A percentile compares a stretch with the other conserved stretches of the same genome.
Evolutionary conservation across 306 rosid genomes (phyloP).

Genomic region (Sicyos edulis): DNA sequence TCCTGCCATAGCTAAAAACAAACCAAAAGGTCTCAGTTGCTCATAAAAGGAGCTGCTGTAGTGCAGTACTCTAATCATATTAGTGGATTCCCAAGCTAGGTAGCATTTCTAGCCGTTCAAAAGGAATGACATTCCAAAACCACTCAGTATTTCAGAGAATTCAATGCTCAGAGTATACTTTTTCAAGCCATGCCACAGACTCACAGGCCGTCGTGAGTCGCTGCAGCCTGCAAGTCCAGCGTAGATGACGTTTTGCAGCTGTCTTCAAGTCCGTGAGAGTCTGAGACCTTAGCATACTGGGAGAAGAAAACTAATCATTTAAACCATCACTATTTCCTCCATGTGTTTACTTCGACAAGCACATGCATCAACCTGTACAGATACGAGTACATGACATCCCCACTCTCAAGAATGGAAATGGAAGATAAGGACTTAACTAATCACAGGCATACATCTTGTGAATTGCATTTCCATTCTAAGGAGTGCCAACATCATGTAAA

Average conservation of each 20-base stretch:
- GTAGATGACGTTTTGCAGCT: constrained; percentile 1
- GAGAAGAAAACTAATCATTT: neutral
- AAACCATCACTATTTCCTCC: neutral
- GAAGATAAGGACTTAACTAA: constrained; percentile 1
- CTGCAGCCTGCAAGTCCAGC: neutral
- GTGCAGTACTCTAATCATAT: neutral
- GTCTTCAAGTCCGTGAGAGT: neutral
- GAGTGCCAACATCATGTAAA: constrained; percentile 40
- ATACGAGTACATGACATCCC: neutral
- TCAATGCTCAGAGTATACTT: neutral
- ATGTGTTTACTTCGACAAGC: neutral
- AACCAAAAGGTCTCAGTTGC: neutral
- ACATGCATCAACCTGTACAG: constrained; percentile 4
- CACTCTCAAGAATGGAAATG: constrained; percentile 13
- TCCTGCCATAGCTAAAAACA: neutral
- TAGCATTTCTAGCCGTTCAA: neutral
- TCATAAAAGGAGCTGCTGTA: neutral
- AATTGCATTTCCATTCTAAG: constrained; percentile 43
- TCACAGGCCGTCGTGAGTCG: neutral
- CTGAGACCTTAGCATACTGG: neutral
- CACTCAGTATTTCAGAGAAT: neutral
- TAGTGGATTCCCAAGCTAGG: neutral
- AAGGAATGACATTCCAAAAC: constrained; percentile 2
- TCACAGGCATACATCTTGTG: constrained; percentile 22
- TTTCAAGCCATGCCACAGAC: neutral